Base-by-base conservation (phyloP, 352 stramenopile species). In the Phytophthora boehmeriae region DNA sequence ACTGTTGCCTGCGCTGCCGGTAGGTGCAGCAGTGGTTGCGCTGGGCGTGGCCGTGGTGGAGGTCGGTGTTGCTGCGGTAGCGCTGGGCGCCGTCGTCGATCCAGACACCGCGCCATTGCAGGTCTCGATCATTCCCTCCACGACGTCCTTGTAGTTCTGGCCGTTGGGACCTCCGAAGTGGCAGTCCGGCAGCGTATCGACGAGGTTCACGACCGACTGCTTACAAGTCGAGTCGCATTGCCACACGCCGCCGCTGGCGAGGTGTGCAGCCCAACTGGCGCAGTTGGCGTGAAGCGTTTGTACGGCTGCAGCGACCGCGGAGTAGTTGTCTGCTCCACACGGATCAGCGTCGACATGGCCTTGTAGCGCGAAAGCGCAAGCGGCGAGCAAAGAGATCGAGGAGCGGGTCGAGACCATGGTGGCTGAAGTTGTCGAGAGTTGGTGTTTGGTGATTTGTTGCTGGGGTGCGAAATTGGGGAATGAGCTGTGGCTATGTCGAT, bases 91-190 rank as follows among this genome's bases (percentile, higher is more conserved):
- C 17, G 25, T 32, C 0, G 35, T 42, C 11, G 49, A 49, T 3
- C 20, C 36, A 9, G 50, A 49, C 22, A 28, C 14, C 39, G 9
- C 4, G 10, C 8, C 23, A 0, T 30, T 14, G 36, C 54, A 63
- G 5, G 34, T 27, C 19, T 20, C 28, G 23, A 47, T 25, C 35
- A 62, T 48, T 9, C 11, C 36, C 25, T 55, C 44, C 10, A 63
- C 45, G 3, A 55, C 25, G 19, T 55, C 22, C 19, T 55, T 55
- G 54, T 55, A 63, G 45, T 63, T 63, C 36, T 63, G 56, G 3
- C 55, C 55, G 16, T 57, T 57, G 20, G 46, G 56, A 19, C 56
- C 46, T 6, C 56, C 56, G 36, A 44, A 64, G n/a, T 50, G 32
- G 11, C 47, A 58, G 28, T 53, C 39, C 28, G 47, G 56, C 47